A percentile compares a stretch with the other conserved stretches of the same genome.
Conservation (phyloP, 345 rosid species). For the Aquilaria yunnanensis region DNA sequence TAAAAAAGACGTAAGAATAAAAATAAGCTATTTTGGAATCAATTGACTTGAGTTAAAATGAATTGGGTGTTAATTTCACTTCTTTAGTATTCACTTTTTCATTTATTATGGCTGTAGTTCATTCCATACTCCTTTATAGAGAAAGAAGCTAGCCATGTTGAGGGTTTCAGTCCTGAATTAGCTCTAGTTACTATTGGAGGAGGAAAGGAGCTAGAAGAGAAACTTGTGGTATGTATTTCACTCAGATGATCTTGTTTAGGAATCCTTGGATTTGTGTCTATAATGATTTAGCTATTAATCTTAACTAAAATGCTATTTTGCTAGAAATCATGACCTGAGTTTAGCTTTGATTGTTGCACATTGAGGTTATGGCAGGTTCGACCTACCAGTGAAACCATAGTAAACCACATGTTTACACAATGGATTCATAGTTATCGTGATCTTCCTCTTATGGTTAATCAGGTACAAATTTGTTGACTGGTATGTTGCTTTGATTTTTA, state of each 20-base stretch:
- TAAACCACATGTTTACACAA: conserved; percentile 95
- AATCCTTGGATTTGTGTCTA: neutral
- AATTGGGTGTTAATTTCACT: neutral
- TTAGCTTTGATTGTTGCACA: conserved; percentile 65
- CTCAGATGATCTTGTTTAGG: conserved; percentile 2
- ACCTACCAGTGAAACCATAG: conserved; percentile 94
- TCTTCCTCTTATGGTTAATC: conserved; percentile 93
- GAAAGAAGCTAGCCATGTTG: conserved; percentile 96
- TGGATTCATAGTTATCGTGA: conserved; percentile 96
- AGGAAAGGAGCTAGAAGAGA: conserved; percentile 93
- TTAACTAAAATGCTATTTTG: conserved; percentile 14
- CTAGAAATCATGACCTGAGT: conserved; percentile 37
- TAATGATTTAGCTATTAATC: neutral
- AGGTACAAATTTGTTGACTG: conserved; percentile 33
- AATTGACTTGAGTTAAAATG: too few species aligned
- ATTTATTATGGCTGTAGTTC: conserved; percentile 40
- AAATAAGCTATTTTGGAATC: too few species aligned
- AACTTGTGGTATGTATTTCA: conserved; percentile 72
- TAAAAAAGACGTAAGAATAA: too few species aligned
- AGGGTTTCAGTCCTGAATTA: conserved; percentile 91
- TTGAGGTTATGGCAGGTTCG: conserved; percentile 98
- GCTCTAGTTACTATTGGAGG: conserved; percentile 91
- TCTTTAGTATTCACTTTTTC: conserved; percentile 7
- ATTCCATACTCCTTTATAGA: conserved; percentile 96
- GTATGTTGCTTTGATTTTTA: neutral